A percentile compares a stretch with the other conserved stretches of the same genome.
phyloP scores from a whole-genome alignment of 2,329 filamentous ascomycete genomes.

The Phoma sp. region DNA sequence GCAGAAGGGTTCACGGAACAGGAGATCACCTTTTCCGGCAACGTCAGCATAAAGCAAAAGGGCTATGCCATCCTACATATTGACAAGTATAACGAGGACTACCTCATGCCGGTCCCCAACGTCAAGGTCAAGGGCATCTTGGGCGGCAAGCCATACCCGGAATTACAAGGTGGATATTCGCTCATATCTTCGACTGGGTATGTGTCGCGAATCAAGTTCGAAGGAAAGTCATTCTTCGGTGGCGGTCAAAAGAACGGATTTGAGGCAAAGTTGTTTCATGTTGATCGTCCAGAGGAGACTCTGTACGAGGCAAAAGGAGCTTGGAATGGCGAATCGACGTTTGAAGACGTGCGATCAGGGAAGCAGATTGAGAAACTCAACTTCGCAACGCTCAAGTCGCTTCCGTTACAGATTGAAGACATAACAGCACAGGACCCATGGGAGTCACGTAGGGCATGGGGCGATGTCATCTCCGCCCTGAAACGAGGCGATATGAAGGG shows the following conservation, averaged over 20 bases:
- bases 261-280: constrained; percentile 47
- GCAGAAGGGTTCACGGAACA: constrained; percentile 56
- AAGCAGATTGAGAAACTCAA: constrained; percentile 48
- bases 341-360: constrained; percentile 44
- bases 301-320: constrained; percentile 50
- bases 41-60: constrained; percentile 55
- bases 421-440: constrained; percentile 52
- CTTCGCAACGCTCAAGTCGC: constrained; percentile 28
- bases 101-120: constrained; percentile 54
- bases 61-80: constrained; percentile 55
- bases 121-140: constrained; percentile 55
- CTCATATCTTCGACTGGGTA: constrained; percentile 52
- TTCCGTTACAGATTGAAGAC: constrained; percentile 33
- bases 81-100: constrained; percentile 53
- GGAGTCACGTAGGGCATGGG: constrained; percentile 55
- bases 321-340: constrained; percentile 51
- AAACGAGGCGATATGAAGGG: constrained; percentile 52
- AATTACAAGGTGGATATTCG: constrained; percentile 50
- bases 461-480: constrained; percentile 48
- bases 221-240: constrained; percentile 51
- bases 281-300: constrained; percentile 38
- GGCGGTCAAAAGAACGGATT: constrained; percentile 53
- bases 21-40: constrained; percentile 55
- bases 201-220: constrained; percentile 53
- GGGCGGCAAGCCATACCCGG: constrained; percentile 53